Percentiles rank a stretch among this genome's conserved stretches.
Evolutionary conservation across 441 rosid species (phyloP).

Genomic region (Flueggea neowawraea): DNA sequence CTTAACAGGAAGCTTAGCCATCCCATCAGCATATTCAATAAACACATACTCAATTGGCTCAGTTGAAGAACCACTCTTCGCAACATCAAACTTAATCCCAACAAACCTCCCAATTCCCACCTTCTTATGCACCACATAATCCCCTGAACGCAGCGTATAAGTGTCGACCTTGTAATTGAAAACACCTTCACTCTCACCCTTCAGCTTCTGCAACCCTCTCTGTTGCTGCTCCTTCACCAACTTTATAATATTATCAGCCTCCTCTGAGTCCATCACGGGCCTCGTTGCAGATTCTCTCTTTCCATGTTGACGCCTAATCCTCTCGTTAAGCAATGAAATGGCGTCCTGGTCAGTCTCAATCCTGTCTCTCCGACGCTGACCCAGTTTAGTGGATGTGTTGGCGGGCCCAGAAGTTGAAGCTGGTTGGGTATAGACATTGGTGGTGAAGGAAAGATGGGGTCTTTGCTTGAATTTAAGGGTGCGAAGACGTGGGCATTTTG

Average conservation of each 20-base stretch:
- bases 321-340: conserved; percentile 72
- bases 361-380: conserved; percentile 18
- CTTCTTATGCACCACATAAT: conserved; percentile 96
- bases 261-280: conserved; percentile 70
- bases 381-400: neutral
- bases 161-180: conserved; percentile 93
- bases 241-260: conserved; percentile 81
- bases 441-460: neutral
- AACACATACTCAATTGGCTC: conserved; percentile 79
- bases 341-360: conserved; percentile 44
- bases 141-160: conserved; percentile 64
- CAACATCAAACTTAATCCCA: conserved; percentile 71
- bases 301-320: conserved; percentile 67
- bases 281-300: conserved; percentile 41
- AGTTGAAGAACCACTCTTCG: conserved; percentile 50
- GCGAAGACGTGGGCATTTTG: conserved; percentile 21
- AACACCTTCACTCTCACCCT: conserved; percentile 43
- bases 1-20: conserved; percentile 98
- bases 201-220: conserved; percentile 87
- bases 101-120: conserved; percentile 93
- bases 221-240: conserved; percentile 88
- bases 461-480: conserved; percentile 4
- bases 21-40: conserved; percentile 93
- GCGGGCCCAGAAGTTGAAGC: neutral
- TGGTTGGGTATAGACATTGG: neutral